Conservation (phyloP, 306 rosid species). For the Cucurbita maxima region DNA sequence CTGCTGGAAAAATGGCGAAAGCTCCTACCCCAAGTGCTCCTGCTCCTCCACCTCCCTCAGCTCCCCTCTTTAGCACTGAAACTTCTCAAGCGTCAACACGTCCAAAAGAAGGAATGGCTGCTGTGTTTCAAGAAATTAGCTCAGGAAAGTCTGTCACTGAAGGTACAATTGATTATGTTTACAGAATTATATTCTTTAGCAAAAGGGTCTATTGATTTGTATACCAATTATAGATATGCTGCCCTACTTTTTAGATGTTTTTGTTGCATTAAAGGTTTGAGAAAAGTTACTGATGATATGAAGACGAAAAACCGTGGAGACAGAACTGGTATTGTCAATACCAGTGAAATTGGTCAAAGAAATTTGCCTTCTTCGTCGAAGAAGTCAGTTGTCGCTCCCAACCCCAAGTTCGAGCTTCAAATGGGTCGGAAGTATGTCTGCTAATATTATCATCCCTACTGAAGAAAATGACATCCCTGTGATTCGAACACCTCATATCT, state of each 20-base stretch:
- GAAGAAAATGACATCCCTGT: slow-evolving; percentile 1
- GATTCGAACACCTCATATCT: not conserved
- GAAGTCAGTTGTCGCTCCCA: slow-evolving; percentile 74
- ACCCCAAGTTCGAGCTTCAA: slow-evolving; percentile 89
- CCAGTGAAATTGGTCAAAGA: slow-evolving; percentile 33
- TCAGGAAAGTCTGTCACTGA: slow-evolving; percentile 51
- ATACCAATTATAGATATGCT: not conserved
- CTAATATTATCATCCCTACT: not conserved
- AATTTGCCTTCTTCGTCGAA: slow-evolving; percentile 33
- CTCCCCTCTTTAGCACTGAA: slow-evolving; percentile 62
- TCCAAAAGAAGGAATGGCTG: slow-evolving; percentile 74
- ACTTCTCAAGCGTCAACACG: slow-evolving; percentile 58
- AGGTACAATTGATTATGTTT: slow-evolving; percentile 28
- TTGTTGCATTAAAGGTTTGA: slow-evolving; percentile 39
- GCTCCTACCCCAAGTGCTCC: slow-evolving; percentile 44
- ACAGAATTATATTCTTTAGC: not conserved
- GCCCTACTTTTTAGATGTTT: not conserved
- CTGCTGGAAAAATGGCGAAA: slow-evolving; percentile 56
- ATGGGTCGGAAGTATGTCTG: slow-evolving; percentile 91
- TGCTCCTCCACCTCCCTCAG: slow-evolving; percentile 71
- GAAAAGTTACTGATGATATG: slow-evolving; percentile 83
- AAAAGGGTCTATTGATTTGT: not conserved
- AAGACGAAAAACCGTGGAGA: slow-evolving; percentile 79
- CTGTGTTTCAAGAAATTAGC: slow-evolving; percentile 70
- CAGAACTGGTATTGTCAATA: slow-evolving; percentile 57